Evolutionary conservation across 2,329 filamentous ascomycete genomes (phyloP), one percentile per base, ranked within the genome.

Genomic region (Fusarium sp.): DNA sequence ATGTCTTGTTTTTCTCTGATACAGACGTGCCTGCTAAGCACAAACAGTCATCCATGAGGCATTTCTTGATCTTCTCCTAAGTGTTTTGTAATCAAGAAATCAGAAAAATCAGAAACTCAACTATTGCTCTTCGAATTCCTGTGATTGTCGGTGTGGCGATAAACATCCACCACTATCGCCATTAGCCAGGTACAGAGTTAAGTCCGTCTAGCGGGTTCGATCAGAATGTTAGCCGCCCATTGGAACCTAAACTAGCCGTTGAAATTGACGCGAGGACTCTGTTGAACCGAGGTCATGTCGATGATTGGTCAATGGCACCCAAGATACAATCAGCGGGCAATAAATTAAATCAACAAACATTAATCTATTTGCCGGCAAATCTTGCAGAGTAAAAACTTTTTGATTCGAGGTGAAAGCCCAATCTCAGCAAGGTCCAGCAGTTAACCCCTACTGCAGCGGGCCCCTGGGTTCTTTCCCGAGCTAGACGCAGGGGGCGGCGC

Each of bases 171-270:
- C 61, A 53, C 63, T 56, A 56, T 32, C 22, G 29, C n/a, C 50
- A 24, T 66, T 67, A 66, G 63, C 49, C 63, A 66, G 63, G 63
- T 42, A 66, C 63, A 67, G 50, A 24, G 25, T 63, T 43, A 40
- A 63, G 47, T 53, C 44, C 52, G 50, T 66, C 45, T 44, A 42
- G 32, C 46, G 29, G 54, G 25, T 40, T 49, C 47, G 30, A 25
- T 45, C 6, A 5, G 25, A 30, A 20, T 32, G 29, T 53, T 49
- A 61, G 66, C 64, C 51, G 38, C 52, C 68, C 46, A 66, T 45
- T 61, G 14, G 30, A 38, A 53, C 51, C 52, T 52, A 34, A 50
- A 50, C 49, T 45, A 65, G n/a, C 30, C 44, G 32, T n/a, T n/a
- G 34, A 4, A 49, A 47, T 69, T 40, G 22, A 49, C 50, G 43